These are phyloP conservation scores for Ustilago lituana DNA, from an alignment of 1,284 basidiomycete genomes.

Conservation along the genomic window DNA sequence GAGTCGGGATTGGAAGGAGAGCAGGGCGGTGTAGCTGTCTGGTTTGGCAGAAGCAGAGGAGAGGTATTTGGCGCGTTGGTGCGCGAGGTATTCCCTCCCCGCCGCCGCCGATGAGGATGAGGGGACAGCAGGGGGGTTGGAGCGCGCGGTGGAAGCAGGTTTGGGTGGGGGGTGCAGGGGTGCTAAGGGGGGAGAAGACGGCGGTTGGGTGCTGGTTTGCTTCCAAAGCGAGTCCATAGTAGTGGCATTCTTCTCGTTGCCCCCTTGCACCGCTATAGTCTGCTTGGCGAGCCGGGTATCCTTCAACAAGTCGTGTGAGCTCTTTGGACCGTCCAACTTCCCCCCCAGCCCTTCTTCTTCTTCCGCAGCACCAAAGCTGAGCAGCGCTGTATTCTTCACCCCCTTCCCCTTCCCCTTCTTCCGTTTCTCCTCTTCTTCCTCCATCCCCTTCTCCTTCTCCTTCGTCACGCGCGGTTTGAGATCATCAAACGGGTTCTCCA, in stretches of 20 bases:
- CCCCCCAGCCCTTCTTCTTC: slow-evolving; percentile 19
- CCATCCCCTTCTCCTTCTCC: slow-evolving; percentile 69
- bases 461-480: slow-evolving; percentile 96
- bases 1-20: slow-evolving; percentile 37
- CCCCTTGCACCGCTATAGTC: background rate
- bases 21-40: slow-evolving; percentile 29
- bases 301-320: slow-evolving; percentile 61
- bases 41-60: background rate
- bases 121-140: too few species aligned
- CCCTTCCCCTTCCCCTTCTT: slow-evolving; percentile 46
- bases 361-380: slow-evolving; percentile 60
- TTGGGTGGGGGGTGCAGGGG: background rate
- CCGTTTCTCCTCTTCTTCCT: slow-evolving; percentile 26
- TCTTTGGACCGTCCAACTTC: slow-evolving; percentile 47
- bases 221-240: too few species aligned
- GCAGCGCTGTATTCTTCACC: slow-evolving; percentile 47
- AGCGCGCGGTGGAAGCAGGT: background rate
- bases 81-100: slow-evolving; percentile 5
- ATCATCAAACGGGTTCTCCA: slow-evolving; percentile 93
- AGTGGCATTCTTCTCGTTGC: background rate
- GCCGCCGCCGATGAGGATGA: background rate
- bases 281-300: slow-evolving; percentile 49
- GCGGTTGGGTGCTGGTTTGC: too few species aligned
- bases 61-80: slow-evolving; percentile 20
- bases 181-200: background rate